Percentiles rank a stretch among this genome's conserved stretches.
phyloP scores from a whole-genome alignment of 2,329 filamentous ascomycete species.

The Fusarium ambrosium region DNA sequence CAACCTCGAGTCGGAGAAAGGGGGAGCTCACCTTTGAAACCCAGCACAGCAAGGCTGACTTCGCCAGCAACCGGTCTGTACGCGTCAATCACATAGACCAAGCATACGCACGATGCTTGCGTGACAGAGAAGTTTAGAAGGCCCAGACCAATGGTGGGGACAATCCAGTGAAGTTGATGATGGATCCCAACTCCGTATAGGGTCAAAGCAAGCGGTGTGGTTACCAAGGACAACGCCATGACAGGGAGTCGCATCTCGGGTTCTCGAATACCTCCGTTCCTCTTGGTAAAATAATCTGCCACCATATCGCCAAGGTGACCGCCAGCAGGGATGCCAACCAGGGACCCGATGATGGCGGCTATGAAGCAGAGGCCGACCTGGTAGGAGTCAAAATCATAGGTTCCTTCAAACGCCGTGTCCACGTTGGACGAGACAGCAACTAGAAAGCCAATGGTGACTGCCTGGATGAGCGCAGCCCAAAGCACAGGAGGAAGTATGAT shows the following conservation, averaged over 20 bases:
- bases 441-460: constrained; percentile 68
- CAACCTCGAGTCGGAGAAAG: neutral
- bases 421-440: constrained; percentile 69
- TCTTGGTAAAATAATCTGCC: constrained; percentile 63
- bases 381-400: constrained; percentile 61
- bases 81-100: constrained; percentile 70
- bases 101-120: constrained; percentile 67
- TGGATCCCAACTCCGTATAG: constrained; percentile 64
- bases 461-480: constrained; percentile 67
- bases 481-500: constrained; percentile 66
- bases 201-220: constrained; percentile 61
- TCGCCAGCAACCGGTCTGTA: constrained; percentile 71
- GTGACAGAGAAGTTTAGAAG: constrained; percentile 69
- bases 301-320: constrained; percentile 62
- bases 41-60: constrained; percentile 65
- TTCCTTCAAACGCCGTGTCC: constrained; percentile 56
- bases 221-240: constrained; percentile 63
- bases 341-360: constrained; percentile 61
- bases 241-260: constrained; percentile 72
- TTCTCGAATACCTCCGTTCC: constrained; percentile 69
- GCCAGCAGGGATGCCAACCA: constrained; percentile 64
- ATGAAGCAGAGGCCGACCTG: constrained; percentile 67
- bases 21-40: constrained; percentile 64
- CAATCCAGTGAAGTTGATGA: constrained; percentile 66
- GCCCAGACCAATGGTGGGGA: constrained; percentile 66